Evolutionary conservation across 2,329 filamentous ascomycete species (phyloP).

Genomic region (Eutypa lata): DNA sequence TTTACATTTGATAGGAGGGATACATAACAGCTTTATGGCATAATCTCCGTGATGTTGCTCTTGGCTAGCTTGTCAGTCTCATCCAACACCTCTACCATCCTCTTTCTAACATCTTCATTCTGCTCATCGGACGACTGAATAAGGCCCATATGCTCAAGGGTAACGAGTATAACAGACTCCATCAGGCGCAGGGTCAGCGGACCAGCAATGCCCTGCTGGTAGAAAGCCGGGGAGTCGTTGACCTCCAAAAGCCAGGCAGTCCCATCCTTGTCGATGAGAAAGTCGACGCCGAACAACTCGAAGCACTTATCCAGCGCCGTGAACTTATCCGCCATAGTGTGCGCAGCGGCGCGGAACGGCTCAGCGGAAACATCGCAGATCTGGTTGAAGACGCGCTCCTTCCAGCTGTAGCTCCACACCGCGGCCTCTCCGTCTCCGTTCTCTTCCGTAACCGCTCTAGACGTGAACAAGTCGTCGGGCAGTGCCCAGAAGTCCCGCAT

Average conservation of each 20-base stretch:
- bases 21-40: too few species aligned
- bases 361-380: conserved; percentile 32
- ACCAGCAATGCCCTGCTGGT: conserved; percentile 32
- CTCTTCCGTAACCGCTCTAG: too few species aligned
- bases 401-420: conserved; percentile 22
- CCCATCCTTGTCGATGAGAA: conserved; percentile 29
- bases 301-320: conserved; percentile 34
- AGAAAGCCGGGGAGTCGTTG: conserved; percentile 37
- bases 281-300: conserved; percentile 35
- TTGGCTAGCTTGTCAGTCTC: conserved; percentile 25
- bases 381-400: conserved; percentile 29
- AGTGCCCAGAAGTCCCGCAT: conserved; percentile 34
- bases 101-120: conserved; percentile 10
- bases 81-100: conserved; percentile 25
- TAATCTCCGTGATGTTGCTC: conserved; percentile 26
- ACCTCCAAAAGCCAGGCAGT: conserved; percentile 34
- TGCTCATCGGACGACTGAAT: conserved; percentile 6
- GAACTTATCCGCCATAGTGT: conserved; percentile 38
- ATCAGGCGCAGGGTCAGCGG: conserved; percentile 30
- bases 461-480: conserved; percentile 24
- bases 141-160: conserved; percentile 32
- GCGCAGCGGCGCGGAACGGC: conserved; percentile 30
- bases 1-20: too few species aligned
- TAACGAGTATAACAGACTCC: conserved; percentile 31
- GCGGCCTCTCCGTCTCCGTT: conserved; percentile 1